Base-by-base conservation (phyloP, 345 rosid species). In the Camelina laxa region DNA sequence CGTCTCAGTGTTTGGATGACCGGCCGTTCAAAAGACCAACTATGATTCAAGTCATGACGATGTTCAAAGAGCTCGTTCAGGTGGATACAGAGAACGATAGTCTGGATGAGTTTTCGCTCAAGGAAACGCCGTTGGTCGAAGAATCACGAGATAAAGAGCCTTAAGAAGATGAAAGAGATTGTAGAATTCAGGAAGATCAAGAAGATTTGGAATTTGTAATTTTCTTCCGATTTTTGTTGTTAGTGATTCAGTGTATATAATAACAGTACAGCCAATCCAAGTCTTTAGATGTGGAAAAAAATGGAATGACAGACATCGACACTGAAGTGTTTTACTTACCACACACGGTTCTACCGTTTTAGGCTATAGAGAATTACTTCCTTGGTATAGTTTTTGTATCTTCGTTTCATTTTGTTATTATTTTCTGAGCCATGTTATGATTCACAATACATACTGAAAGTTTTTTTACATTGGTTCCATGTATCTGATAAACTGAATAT, bases 31-130 rank as follows among this genome's bases (percentile, higher is more conserved):
- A 33, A 80, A 82, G 99, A 54, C 99, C 97, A 44, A 87, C 86
- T 1, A 94, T 94, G 90, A 92, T 94, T 22, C 84, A 90, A 75
- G 97, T 94, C 19, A 84, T 94, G 84, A 83, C 90, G 2, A 80
- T 58, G 81, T 90, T 92, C 65, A 89, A 87, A 82, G 92, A 87
- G 73, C 83, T 90, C 53, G 73, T 75, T 47, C 95, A 87, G 62
- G 84, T 90, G 0, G 91, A 91, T 42, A 86, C 87, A 1, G 96
- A 88, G n/a, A 56, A 83, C 5, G 89, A 91, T 55, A 60, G 79
- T 33, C 63, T 75, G 3, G 79, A 75, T 31, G 79, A 68, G 19
- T 75, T 68, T 53, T 70, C 55, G 9, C 71, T 76, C 45, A 76
- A 70, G 67, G 80, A 76, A 76, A 63, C 80, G 12, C 71, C 70